Percentiles rank a stretch among this genome's conserved stretches.
phyloP scores from a whole-genome alignment of 352 stramenopile genomes.

The Poterioochromonas sp. region DNA sequence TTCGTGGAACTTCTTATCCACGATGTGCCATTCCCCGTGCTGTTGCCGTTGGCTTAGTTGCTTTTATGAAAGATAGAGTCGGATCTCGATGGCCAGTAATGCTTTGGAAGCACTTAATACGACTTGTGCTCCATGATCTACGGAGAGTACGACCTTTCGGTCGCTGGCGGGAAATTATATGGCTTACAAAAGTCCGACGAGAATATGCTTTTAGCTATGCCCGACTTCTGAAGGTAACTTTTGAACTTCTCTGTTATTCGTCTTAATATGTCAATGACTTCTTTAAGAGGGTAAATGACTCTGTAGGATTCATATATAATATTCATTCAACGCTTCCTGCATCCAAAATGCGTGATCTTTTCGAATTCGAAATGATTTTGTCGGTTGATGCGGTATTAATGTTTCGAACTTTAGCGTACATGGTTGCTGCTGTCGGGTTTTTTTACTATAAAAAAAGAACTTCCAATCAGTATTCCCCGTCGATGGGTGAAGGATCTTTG shows the following conservation, averaged over 20 bases:
- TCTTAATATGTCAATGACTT: no score
- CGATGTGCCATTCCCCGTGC: neutral
- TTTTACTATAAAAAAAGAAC: neutral
- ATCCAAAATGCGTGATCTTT: neutral
- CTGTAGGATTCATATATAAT: neutral
- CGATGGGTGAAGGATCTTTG: neutral
- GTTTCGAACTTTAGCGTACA: slow-evolving; percentile 7
- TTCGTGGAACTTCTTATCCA: neutral
- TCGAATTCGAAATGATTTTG: slow-evolving; percentile 16
- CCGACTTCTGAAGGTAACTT: slow-evolving; percentile 7
- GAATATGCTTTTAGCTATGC: slow-evolving; percentile 24
- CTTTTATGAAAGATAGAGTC: slow-evolving; percentile 20
- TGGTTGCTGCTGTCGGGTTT: neutral
- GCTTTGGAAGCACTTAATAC: slow-evolving; percentile 6
- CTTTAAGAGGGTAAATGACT: no score
- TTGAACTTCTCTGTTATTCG: neutral
- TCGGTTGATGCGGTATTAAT: neutral
- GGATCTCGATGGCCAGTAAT: neutral
- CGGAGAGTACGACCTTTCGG: neutral
- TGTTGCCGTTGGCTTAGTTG: neutral
- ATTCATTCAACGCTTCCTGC: neutral
- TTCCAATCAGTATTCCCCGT: neutral
- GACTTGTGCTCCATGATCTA: neutral
- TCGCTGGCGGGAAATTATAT: neutral
- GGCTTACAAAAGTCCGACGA: neutral